A percentile compares a stretch with the other conserved stretches of the same genome.
Evolutionary conservation across 1,139 yeast species (phyloP).

Genomic region (Lodderomyces elongisporus): DNA sequence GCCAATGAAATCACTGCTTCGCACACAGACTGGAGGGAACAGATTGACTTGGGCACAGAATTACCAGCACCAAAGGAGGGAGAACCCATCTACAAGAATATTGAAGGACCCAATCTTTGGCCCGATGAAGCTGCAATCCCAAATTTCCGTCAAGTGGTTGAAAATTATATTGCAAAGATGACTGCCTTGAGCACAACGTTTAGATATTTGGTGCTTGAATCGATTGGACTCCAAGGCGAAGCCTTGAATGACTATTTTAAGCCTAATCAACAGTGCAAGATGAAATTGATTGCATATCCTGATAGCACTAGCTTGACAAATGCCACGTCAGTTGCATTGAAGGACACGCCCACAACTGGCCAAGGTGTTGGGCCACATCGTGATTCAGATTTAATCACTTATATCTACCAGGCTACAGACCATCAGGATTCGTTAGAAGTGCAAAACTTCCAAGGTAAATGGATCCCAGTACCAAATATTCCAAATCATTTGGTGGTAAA

Average conservation of each 20-base stretch:
- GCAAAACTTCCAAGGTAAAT: slow-evolving; percentile 55
- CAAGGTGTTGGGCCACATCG: slow-evolving; percentile 74
- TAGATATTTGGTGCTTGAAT: slow-evolving; percentile 47
- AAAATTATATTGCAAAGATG: slow-evolving; percentile 45
- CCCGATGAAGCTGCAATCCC: slow-evolving; percentile 49
- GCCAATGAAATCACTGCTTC: slow-evolving; percentile 65
- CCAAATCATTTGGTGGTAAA: slow-evolving; percentile 46
- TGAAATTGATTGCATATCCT: slow-evolving; percentile 53
- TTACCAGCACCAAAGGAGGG: slow-evolving; percentile 42
- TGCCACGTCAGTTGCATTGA: slow-evolving; percentile 24
- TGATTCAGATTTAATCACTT: slow-evolving; percentile 62
- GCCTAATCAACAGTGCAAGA: slow-evolving; percentile 48
- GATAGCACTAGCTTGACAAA: slow-evolving; percentile 27
- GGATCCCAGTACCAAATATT: slow-evolving; percentile 51
- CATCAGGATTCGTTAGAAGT: slow-evolving; percentile 53
- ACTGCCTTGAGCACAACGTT: slow-evolving; percentile 39
- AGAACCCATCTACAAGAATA: slow-evolving; percentile 50
- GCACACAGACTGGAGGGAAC: slow-evolving; percentile 62
- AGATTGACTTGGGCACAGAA: slow-evolving; percentile 63
- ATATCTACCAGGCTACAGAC: slow-evolving; percentile 53
- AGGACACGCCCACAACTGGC: slow-evolving; percentile 40
- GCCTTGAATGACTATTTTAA: slow-evolving; percentile 49
- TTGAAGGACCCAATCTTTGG: slow-evolving; percentile 66
- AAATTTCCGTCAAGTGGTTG: slow-evolving; percentile 41
- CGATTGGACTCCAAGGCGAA: slow-evolving; percentile 44